phyloP scores from a whole-genome alignment of 495 filamentous ascomycete genomes.

The Talaromyces adpressus region DNA sequence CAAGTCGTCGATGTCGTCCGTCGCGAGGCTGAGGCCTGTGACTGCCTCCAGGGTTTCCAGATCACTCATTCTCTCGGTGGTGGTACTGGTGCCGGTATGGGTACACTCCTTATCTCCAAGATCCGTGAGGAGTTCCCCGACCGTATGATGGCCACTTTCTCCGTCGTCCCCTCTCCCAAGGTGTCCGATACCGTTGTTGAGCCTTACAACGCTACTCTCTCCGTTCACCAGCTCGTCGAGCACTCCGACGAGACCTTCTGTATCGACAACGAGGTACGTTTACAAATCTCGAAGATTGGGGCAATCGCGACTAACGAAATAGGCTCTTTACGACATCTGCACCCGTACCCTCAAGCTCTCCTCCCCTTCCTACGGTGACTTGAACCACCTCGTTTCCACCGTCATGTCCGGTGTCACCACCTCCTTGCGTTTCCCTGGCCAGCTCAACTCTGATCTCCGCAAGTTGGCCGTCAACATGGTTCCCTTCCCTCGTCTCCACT shows the following conservation, averaged over 20 bases:
- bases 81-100: slow-evolving; percentile 99
- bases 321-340: slow-evolving; percentile 99
- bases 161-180: slow-evolving; percentile 98
- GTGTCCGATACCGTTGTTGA: slow-evolving; percentile 99
- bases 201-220: slow-evolving; percentile 99
- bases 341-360: slow-evolving; percentile 98
- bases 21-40: slow-evolving; percentile 96
- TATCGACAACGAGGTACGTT: slow-evolving; percentile 92
- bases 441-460: slow-evolving; percentile 99
- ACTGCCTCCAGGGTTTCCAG: slow-evolving; percentile 99
- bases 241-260: slow-evolving; percentile 99
- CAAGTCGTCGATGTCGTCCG: slow-evolving; percentile 97
- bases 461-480: slow-evolving; percentile 99
- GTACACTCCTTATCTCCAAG: slow-evolving; percentile 99
- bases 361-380: slow-evolving; percentile 96
- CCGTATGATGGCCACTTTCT: slow-evolving; percentile 99
- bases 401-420: slow-evolving; percentile 99
- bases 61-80: slow-evolving; percentile 99
- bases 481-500: slow-evolving; percentile 99
- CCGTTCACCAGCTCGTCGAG: slow-evolving; percentile 98
- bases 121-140: slow-evolving; percentile 99
- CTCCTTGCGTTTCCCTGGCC: slow-evolving; percentile 96
- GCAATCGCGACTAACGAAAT: slow-evolving; percentile 15
- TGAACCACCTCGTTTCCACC: slow-evolving; percentile 98
- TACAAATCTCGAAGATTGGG: not conserved